Base-by-base conservation (phyloP, 2,329 filamentous ascomycete species). In the Endoconidiophora laricicola region DNA sequence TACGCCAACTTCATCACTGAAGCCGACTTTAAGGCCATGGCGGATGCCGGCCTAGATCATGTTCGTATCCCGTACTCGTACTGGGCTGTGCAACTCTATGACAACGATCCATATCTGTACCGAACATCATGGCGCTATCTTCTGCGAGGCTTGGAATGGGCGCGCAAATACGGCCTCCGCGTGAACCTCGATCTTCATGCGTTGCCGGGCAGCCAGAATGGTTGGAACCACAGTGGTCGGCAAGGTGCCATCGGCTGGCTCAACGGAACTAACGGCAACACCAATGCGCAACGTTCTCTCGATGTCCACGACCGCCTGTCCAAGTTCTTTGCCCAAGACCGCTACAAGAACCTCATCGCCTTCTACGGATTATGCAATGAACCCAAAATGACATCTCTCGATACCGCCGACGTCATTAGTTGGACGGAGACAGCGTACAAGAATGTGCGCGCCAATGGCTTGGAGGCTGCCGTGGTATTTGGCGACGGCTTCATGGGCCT, bases 341-440 rank as follows among this genome's bases (percentile, higher is more conserved):
- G 91, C 7, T 98, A 98, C 71, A 82, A 83, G 60, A 94, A 95
- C 62, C 74, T 98, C 57, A 72, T 98, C 54, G 78, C 83, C 12
- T 86, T 96, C 67, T 98, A 98, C 65, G 91, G 91, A 3, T 77
- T 98, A 1, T 86, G 79, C 60, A 98, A 98, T 66, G 91, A 98
- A 65, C 91, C 91, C 1, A 79, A 81, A 56, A 94, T 96, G 86
- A 79, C 81, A 52, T 73, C 72, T 43, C 70, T 98, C 23, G 66
- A 79, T 37, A 67, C 74, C 1, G 61, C 69, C 26, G 72, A 73
- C 3, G 88, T 98, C 0, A 68, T 91, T 3, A 65, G 72, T 46
- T 98, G 91, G 91, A 93, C 86, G 0, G 68, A 74, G 51, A 69
- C 79, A 24, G 87, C 85, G 7, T 82, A 85, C 56, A 66, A 73